phyloP scores from a whole-genome alignment of 2,329 filamentous ascomycete species.

The Phialemoniopsis sp. region DNA sequence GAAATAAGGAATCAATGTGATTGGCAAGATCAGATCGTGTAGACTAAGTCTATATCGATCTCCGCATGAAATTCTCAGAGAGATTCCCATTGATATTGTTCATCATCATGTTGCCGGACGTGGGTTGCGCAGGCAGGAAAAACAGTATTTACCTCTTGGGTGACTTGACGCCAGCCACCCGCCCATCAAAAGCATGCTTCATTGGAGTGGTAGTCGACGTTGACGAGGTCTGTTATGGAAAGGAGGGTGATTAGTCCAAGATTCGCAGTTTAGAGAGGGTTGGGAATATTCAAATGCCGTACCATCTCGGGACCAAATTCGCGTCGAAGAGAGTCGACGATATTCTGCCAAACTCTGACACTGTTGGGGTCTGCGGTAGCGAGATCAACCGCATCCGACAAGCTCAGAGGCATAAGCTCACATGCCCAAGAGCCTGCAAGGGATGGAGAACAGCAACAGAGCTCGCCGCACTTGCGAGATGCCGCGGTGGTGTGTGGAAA shows the following conservation, averaged over 20 bases:
- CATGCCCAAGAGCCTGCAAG: too few relatives aligned
- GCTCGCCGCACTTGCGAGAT: too few relatives aligned
- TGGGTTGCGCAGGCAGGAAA: constrained; percentile 12
- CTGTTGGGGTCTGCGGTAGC: too few relatives aligned
- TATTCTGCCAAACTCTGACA: neutral
- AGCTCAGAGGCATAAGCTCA: too few relatives aligned
- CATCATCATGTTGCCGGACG: constrained; percentile 64
- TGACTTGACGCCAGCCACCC: constrained; percentile 78
- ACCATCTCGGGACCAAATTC: too few relatives aligned
- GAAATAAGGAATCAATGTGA: constrained; percentile 4
- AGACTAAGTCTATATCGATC: constrained; percentile 76
- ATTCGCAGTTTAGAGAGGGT: too few relatives aligned
- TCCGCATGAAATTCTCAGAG: constrained; percentile 95
- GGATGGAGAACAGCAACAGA: too few relatives aligned
- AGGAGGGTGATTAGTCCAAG: too few relatives aligned
- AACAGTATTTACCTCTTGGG: constrained; percentile 75
- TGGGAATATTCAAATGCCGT: too few relatives aligned
- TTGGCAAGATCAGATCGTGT: constrained; percentile 20
- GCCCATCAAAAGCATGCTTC: constrained; percentile 72
- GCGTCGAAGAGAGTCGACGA: too few relatives aligned
- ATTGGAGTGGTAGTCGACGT: constrained; percentile 68
- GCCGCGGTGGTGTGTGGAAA: neutral
- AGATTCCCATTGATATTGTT: constrained; percentile 99
- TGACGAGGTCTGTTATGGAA: constrained; percentile 56
- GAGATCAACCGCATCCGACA: too few relatives aligned